phyloP scores from a whole-genome alignment of 768 basidiomycete genomes.

The Mycena kentingensis region DNA sequence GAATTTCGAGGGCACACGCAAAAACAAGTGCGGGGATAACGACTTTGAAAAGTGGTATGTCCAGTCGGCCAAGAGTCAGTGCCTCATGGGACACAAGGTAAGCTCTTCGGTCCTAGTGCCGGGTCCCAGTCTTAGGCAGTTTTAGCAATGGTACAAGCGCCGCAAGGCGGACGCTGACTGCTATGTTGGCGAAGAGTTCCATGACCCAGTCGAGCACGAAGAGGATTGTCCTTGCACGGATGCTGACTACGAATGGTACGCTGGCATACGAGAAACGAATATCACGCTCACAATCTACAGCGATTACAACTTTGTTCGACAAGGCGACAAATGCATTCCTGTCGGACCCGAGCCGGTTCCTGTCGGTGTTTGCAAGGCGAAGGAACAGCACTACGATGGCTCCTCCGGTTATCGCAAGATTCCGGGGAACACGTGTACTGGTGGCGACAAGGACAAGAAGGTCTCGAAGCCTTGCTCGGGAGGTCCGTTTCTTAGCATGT shows the following conservation, averaged over 20 bases:
- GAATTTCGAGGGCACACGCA: conserved; percentile 74
- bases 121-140: neutral
- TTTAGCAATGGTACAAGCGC: conserved; percentile 90
- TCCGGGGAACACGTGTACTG: conserved; percentile 86
- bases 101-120: conserved; percentile 19
- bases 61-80: conserved; percentile 62
- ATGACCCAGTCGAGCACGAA: conserved; percentile 81
- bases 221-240: conserved; percentile 83
- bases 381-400: conserved; percentile 70
- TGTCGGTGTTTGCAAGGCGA: conserved; percentile 62
- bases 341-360: conserved; percentile 89
- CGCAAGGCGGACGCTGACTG: conserved; percentile 84
- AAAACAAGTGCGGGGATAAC: conserved; percentile 62
- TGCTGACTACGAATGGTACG: conserved; percentile 91
- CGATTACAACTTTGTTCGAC: conserved; percentile 86
- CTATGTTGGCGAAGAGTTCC: conserved; percentile 88
- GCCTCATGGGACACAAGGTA: conserved; percentile 94
- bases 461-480: conserved; percentile 76
- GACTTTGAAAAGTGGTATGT: conserved; percentile 94
- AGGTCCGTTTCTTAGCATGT: conserved; percentile 50
- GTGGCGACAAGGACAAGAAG: conserved; percentile 73
- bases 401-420: conserved; percentile 92
- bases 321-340: conserved; percentile 74
- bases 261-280: neutral
- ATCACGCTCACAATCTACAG: conserved; percentile 39